Conservation (phyloP, 805 yeast genomes). For the Maudiozyma serrabonitensis region DNA sequence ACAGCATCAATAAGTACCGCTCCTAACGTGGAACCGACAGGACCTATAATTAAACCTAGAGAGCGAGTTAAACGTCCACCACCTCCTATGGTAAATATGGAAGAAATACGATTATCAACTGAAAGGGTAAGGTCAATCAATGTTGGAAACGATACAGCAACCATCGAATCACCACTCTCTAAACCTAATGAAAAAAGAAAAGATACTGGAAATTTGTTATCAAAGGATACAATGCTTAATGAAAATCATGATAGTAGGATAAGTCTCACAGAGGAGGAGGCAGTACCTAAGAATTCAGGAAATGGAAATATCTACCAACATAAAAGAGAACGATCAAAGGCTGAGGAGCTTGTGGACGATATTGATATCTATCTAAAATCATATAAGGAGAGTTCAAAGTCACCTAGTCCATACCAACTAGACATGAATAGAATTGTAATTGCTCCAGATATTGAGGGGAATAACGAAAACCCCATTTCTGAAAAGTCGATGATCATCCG, state of each 20-base stretch:
- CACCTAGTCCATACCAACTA: background rate
- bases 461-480: background rate
- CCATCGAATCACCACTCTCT: background rate
- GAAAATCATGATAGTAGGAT: background rate
- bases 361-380: constrained; percentile 21
- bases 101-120: background rate
- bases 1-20: background rate
- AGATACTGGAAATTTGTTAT: background rate
- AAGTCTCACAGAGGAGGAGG: no score
- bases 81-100: background rate
- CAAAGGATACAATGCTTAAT: background rate
- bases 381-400: constrained; percentile 7
- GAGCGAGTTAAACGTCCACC: background rate
- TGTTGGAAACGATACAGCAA: background rate
- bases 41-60: background rate
- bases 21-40: no score
- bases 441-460: background rate
- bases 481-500: background rate
- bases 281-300: background rate
- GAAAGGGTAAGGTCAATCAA: background rate
- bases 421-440: background rate
- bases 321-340: constrained; percentile 25
- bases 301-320: constrained; percentile 6
- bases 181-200: background rate
- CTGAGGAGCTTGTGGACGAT: constrained; percentile 28